Conservation (phyloP, 1,284 basidiomycete species). For the Cryptococcus wingfieldii region DNA sequence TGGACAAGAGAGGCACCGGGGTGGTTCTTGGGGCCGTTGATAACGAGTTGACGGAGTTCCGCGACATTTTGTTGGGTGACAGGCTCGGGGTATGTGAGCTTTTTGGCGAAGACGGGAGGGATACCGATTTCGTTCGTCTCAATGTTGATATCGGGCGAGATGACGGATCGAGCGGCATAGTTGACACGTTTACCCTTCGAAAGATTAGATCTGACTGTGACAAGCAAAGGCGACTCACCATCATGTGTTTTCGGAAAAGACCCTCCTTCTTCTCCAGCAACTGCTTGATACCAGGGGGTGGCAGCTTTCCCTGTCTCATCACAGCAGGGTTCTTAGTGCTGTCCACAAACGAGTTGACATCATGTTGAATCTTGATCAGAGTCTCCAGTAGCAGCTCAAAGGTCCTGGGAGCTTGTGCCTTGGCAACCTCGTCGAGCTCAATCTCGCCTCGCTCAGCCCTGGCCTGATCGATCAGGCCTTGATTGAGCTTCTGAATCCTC, state of each 20-base stretch:
- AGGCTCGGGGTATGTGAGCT: conserved; percentile 95
- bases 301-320: conserved; percentile 82
- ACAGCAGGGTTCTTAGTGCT: conserved; percentile 90
- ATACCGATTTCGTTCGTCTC: conserved; percentile 99
- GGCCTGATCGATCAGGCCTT: conserved; percentile 56
- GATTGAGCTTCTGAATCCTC: conserved; percentile 72
- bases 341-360: conserved; percentile 97
- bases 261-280: conserved; percentile 98
- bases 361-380: conserved; percentile 84
- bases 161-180: conserved; percentile 97
- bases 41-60: conserved; percentile 83
- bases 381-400: conserved; percentile 72
- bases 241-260: conserved; percentile 98
- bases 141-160: conserved; percentile 98
- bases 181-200: conserved; percentile 97
- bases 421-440: conserved; percentile 45
- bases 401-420: conserved; percentile 54
- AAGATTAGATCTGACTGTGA: conserved; percentile 1
- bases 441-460: conserved; percentile 53
- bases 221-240: conserved; percentile 58
- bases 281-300: conserved; percentile 93
- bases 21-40: conserved; percentile 82
- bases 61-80: conserved; percentile 90
- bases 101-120: conserved; percentile 94
- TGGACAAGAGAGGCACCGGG: conserved; percentile 94